phyloP scores from a whole-genome alignment of 192 early-diverging fungal genomes.

The Coemansia guatemalensis region DNA sequence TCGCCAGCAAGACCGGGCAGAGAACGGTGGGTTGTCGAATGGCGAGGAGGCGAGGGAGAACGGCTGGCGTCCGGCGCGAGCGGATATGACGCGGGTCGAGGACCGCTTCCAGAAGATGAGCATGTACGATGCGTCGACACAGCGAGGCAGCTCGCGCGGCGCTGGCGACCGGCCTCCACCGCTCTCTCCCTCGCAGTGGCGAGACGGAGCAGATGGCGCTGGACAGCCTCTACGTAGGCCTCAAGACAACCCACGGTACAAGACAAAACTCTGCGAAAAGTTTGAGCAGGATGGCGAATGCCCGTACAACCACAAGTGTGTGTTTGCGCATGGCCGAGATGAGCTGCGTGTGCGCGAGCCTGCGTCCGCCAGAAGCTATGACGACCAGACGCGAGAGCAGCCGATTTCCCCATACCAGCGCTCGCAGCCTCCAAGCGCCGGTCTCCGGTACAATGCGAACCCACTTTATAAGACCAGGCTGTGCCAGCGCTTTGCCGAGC shows the following conservation, averaged over 20 bases:
- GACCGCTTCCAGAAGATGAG: constrained; percentile 24
- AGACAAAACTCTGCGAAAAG: constrained; percentile 83
- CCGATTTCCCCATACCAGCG: constrained; percentile 7
- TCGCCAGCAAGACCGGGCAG: constrained; percentile 6
- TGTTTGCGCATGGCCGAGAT: constrained; percentile 76
- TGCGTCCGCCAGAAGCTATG: not conserved
- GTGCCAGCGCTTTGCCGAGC: constrained; percentile 79
- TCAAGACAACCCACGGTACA: constrained; percentile 78
- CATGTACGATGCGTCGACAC: constrained; percentile 9
- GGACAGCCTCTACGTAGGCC: constrained; percentile 34
- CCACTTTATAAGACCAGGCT: constrained; percentile 79
- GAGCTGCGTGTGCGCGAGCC: constrained; percentile 58
- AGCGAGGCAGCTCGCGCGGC: constrained; percentile 8
- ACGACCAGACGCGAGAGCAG: constrained; percentile 23
- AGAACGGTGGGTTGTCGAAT: constrained; percentile 6
- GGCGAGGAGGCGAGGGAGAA: constrained; percentile 6
- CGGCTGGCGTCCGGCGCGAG: constrained; percentile 30
- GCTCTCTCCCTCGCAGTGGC: constrained; percentile 4
- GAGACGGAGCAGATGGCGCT: constrained; percentile 8
- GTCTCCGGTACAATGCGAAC: constrained; percentile 52
- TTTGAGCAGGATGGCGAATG: constrained; percentile 86
- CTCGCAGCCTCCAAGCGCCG: constrained; percentile 28
- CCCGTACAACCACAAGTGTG: constrained; percentile 90
- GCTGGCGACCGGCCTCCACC: constrained; percentile 22
- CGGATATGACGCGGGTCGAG: constrained; percentile 18